Percentiles rank a stretch among this genome's conserved stretches.
Conservation (phyloP, 1,284 basidiomycete species). For the Pseudozyma pruni region DNA sequence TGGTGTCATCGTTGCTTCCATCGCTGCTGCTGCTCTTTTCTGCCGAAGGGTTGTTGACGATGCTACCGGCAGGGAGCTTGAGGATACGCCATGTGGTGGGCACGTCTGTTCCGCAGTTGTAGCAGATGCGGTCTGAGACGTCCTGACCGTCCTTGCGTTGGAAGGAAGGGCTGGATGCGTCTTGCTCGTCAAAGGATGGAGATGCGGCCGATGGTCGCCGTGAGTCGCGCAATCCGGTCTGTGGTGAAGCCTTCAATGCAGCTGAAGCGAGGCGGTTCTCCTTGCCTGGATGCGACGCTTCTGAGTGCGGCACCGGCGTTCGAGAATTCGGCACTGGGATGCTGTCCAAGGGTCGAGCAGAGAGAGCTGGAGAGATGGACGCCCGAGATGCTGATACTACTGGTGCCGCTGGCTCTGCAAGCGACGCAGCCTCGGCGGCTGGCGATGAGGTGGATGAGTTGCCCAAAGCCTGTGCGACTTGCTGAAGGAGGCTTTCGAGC, state of each 20-base stretch:
- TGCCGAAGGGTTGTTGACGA: conserved; percentile 46
- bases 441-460: conserved; percentile 16
- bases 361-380: conserved; percentile 20
- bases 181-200: conserved; percentile 20
- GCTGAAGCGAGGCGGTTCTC: conserved; percentile 20
- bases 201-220: conserved; percentile 20
- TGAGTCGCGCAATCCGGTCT: conserved; percentile 8
- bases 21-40: conserved; percentile 28
- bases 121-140: conserved; percentile 44
- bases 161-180: conserved; percentile 10
- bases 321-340: conserved; percentile 23
- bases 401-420: conserved; percentile 1
- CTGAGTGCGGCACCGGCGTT: conserved; percentile 7
- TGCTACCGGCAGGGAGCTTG: conserved; percentile 42
- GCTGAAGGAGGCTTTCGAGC: conserved; percentile 39
- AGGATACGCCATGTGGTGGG: conserved; percentile 59
- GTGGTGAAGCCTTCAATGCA: conserved; percentile 20
- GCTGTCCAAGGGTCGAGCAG: conserved; percentile 21
- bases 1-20: conserved; percentile 12
- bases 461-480: conserved; percentile 38
- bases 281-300: conserved; percentile 18
- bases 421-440: conserved; percentile 6
- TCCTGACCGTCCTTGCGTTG: conserved; percentile 29
- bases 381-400: conserved; percentile 8
- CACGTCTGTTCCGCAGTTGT: conserved; percentile 58